Base-by-base conservation (phyloP, 306 rosid genomes). In the Delonix regia region DNA sequence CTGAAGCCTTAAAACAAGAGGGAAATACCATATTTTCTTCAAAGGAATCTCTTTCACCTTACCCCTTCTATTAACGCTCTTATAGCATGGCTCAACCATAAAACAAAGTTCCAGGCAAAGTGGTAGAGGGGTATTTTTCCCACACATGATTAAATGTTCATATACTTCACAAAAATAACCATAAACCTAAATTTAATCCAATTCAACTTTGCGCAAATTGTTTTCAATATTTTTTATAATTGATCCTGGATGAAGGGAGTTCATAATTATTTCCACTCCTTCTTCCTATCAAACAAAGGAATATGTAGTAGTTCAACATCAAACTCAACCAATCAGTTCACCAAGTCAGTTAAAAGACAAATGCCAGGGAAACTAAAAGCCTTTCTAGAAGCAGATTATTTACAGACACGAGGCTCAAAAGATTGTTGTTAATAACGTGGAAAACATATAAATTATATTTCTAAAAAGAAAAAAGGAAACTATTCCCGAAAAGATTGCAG, bases 241-340 rank as follows among this genome's bases (percentile, higher is more conserved):
- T 76, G 92, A 71, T 76, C 98, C 97, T 6, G 97, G 98, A 86
- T 94, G 98, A 85, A 91, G 81, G 51, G 98, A 77, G 73, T 86
- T 90, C 3, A 81, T 91, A 14, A 90, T 91, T 78, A 94, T 84
- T 73, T 90, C 80, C 61, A 85, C 89, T 68, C 88, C 89, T 87
- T 91, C 97, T 90, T 88, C 92, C 96, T 94, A 84, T 71, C 78
- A 66, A 68, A 71, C 62, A 74, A 38, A 42, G 25, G 61, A 36
- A 62, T 14, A 60, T 60, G 59, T 61, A 66, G 22, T 24, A 63
- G 55, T 71, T 55, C 48, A 30, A 48, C 39, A 45, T 75, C 56
- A 75, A 66, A 82, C 73, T 70, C 56, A 75, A 78, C 61, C 57
- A 41, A 39, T 9, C 55, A 64, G 53, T 67, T 34, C 73, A 72